Conservation (phyloP, 495 filamentous ascomycete species). For the Lichenothelia convexa region DNA sequence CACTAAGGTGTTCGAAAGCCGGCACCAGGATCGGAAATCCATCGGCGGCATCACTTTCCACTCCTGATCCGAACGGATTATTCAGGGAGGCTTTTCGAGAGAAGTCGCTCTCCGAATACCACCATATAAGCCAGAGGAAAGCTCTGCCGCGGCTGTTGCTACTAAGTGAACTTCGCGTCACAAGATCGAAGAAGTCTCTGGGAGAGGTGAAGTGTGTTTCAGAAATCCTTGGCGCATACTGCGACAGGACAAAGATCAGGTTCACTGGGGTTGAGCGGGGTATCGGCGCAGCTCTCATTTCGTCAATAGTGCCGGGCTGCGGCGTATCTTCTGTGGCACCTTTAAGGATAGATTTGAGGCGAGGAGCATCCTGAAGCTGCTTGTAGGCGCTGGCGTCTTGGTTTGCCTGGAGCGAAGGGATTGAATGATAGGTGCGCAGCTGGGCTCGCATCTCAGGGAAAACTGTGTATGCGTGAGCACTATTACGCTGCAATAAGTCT, state of each 20-base stretch:
- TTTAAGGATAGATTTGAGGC: constrained; percentile 93
- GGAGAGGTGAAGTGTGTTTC: constrained; percentile 76
- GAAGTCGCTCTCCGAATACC: constrained; percentile 95
- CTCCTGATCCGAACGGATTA: constrained; percentile 77
- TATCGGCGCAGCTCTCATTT: constrained; percentile 44
- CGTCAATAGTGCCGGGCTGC: constrained; percentile 71
- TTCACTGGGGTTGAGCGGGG: constrained; percentile 96
- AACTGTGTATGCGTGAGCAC: constrained; percentile 38
- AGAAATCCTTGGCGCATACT: constrained; percentile 77
- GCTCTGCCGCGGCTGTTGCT: constrained; percentile 71
- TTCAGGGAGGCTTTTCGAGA: constrained; percentile 58
- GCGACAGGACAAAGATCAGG: constrained; percentile 84
- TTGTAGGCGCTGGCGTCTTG: constrained; percentile 95
- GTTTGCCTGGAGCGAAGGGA: constrained; percentile 84
- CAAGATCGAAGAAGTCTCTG: constrained; percentile 86
- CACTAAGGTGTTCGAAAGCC: constrained; percentile 52
- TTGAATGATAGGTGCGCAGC: constrained; percentile 92
- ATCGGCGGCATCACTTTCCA: constrained; percentile 15
- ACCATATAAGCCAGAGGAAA: constrained; percentile 98
- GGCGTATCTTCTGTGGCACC: constrained; percentile 86
- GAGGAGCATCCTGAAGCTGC: constrained; percentile 89
- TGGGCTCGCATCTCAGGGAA: constrained; percentile 99
- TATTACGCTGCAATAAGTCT: neutral
- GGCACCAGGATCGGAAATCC: constrained; percentile 63
- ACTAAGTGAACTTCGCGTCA: constrained; percentile 73